Conservation (phyloP, 768 basidiomycete species). For the Amanita pallidorosea region DNA sequence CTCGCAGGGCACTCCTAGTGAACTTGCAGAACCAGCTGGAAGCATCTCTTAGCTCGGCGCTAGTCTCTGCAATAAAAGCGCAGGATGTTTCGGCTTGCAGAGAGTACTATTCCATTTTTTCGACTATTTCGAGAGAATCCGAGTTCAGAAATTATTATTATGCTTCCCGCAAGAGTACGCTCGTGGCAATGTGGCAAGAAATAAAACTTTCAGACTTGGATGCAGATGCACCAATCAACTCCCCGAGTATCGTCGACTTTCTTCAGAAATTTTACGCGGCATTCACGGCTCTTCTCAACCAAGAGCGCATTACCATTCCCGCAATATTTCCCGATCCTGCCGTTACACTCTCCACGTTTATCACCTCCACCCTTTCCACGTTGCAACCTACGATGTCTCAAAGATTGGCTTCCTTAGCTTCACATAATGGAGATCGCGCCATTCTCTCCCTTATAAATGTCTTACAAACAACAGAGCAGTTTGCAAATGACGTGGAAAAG, state of each 20-base stretch:
- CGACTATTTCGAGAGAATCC: slow-evolving; percentile 80
- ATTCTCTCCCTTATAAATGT: slow-evolving; percentile 62
- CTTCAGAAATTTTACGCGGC: slow-evolving; percentile 65
- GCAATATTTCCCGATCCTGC: slow-evolving; percentile 84
- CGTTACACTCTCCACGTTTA: slow-evolving; percentile 66
- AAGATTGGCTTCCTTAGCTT: slow-evolving; percentile 61
- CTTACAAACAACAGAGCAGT: slow-evolving; percentile 73
- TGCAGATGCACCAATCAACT: slow-evolving; percentile 11
- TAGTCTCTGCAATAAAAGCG: slow-evolving; percentile 78
- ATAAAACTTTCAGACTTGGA: slow-evolving; percentile 44
- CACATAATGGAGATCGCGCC: slow-evolving; percentile 49
- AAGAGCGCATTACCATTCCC: slow-evolving; percentile 65
- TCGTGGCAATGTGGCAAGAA: slow-evolving; percentile 64
- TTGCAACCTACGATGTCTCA: slow-evolving; percentile 78
- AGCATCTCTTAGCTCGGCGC: slow-evolving; percentile 79
- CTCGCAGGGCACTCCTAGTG: slow-evolving; percentile 74
- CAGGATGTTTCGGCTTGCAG: slow-evolving; percentile 68
- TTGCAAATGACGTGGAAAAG: slow-evolving; percentile 62
- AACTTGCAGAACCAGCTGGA: slow-evolving; percentile 95
- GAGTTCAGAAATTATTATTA: slow-evolving; percentile 96
- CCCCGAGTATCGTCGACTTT: slow-evolving; percentile 51
- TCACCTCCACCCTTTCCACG: slow-evolving; percentile 69
- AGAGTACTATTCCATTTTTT: slow-evolving; percentile 78
- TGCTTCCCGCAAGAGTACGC: slow-evolving; percentile 57
- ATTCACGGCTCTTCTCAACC: slow-evolving; percentile 53